Conservation (phyloP, 495 filamentous ascomycete species). For the Aspergillus affinis region DNA sequence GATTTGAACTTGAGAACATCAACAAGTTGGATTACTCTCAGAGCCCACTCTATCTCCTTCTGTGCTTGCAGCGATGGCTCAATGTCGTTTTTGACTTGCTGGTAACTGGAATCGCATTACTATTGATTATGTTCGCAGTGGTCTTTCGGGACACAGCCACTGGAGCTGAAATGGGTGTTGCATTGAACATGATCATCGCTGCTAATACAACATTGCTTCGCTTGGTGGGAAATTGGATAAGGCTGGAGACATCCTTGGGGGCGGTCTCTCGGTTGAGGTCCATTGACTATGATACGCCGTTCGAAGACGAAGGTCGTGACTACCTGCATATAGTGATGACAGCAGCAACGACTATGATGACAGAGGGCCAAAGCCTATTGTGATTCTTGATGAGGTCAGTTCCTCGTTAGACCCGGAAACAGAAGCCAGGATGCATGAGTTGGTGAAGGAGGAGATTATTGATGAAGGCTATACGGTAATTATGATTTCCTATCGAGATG, state of each 20-base stretch:
- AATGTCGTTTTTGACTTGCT: slow-evolving; percentile 47
- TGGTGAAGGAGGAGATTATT: not conserved
- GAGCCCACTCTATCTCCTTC: slow-evolving; percentile 48
- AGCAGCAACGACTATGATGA: not conserved
- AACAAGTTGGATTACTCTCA: not conserved
- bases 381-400: not conserved
- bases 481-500: not conserved
- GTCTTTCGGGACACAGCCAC: slow-evolving; percentile 17
- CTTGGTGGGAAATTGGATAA: slow-evolving; percentile 38
- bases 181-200: slow-evolving; percentile 25
- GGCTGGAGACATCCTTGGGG: slow-evolving; percentile 31
- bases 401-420: slow-evolving; percentile 4
- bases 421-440: not conserved
- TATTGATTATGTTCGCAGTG: not conserved
- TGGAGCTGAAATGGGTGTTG: slow-evolving; percentile 35
- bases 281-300: not conserved
- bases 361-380: not conserved
- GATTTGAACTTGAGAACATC: slow-evolving; percentile 27
- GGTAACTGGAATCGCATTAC: slow-evolving; percentile 38
- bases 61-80: slow-evolving; percentile 56
- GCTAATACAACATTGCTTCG: slow-evolving; percentile 27
- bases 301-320: not conserved
- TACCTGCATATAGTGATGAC: not conserved
- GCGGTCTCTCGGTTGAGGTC: not conserved
- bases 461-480: not conserved